Conservation (phyloP, 305 asterid genomes). For the Rubia balearica region DNA sequence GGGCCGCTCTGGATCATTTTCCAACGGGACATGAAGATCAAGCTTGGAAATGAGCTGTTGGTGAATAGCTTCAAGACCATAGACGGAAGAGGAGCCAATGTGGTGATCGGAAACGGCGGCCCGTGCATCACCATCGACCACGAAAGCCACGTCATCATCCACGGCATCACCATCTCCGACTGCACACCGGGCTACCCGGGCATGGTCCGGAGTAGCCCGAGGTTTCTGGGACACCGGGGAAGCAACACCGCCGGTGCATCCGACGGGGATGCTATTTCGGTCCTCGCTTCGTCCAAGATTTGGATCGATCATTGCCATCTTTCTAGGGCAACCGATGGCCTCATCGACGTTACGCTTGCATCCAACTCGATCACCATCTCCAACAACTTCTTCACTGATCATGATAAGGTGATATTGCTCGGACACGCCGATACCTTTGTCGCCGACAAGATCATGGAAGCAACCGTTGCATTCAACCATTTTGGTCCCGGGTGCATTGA, state of each 20-base stretch:
- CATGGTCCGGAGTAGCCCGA: neutral
- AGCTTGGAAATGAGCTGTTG: slow-evolving; percentile 6
- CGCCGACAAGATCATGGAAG: neutral
- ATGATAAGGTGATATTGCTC: neutral
- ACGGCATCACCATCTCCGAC: neutral
- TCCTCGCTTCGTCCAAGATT: neutral
- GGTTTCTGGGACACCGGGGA: neutral
- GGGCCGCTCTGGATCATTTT: slow-evolving; percentile 21
- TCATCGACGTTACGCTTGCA: neutral
- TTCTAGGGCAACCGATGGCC: neutral
- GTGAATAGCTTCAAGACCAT: slow-evolving; percentile 20
- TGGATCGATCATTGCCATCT: slow-evolving; percentile 2
- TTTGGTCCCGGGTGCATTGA: neutral
- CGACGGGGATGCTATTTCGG: neutral
- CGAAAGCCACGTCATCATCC: neutral
- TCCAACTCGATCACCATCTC: neutral
- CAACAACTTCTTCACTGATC: neutral
- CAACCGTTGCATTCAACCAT: neutral
- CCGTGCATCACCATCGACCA: neutral
- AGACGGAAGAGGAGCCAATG: slow-evolving; percentile 15
- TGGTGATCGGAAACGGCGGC: neutral
- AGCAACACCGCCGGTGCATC: neutral
- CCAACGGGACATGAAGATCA: slow-evolving; percentile 10
- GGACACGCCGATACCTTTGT: neutral
- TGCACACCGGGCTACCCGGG: neutral